Evolutionary conservation across 805 yeast species (phyloP), one percentile per base, ranked within the genome.

Genomic region (Saccharomycopsis sp.): DNA sequence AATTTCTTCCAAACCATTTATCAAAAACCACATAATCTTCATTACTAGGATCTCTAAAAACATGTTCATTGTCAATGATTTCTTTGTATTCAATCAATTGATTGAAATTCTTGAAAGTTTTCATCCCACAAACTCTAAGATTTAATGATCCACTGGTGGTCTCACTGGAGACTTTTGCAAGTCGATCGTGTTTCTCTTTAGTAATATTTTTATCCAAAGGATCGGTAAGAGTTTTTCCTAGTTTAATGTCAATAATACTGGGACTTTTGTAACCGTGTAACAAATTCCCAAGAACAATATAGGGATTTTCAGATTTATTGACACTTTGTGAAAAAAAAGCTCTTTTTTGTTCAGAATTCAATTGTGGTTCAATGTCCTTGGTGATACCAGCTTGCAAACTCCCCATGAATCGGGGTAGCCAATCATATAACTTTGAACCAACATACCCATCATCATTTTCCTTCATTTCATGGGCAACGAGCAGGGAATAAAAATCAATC

Each of bases 91-190:
- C 14, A 9, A 12, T 31, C 3, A 30, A 9, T 26, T 28, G 15
- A 9, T 19, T 14, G 3, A 50, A 51, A 31, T 40, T 34, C 21
- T 50, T 44, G 48, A 57, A 66, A 4, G 79, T 58, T 46, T 77
- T 78, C 89, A 89, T 83, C 0, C 98, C 98, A 51, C 97, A 88
- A 3, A 89, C 74, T 45, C 98, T 64, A 48, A 80, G 76, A 14
- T 76, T 70, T 10, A 84, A 62, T 3, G 78, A 62, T 0, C 96
- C 95, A 34, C 92, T 79, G 0, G 97, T 89, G 1, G 97, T 89
- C 0, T 62, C 43, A 1, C 60, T 54, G 34, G 92, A 71, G 0
- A 92, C 96, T 20, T 66, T 59, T 21, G 59, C 61, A 52, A 89
- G 60, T 31, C 97, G 57, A 37, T 59, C 59, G 13, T 59, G 65